Base-by-base conservation (phyloP, 225 moss, liverwort and hornwort genomes). In the Sphagnum contortum region DNA sequence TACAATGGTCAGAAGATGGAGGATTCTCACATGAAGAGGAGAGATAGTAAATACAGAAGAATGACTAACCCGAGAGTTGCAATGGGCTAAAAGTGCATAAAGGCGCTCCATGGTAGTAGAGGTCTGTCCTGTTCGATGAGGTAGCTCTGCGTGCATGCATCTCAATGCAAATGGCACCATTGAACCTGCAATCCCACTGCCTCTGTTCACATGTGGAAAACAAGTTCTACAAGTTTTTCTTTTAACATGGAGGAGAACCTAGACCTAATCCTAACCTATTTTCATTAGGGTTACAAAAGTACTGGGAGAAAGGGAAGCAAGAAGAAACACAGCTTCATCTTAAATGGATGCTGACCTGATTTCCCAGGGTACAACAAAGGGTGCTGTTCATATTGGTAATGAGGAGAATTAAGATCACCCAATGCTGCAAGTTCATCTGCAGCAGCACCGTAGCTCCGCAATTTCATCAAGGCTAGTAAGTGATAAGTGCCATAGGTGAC, bases 91-190 rank as follows among this genome's bases (percentile, higher is more conserved):
- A 14, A 98, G 93, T 49, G 86, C 85, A 74, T 98, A 98, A 12
- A 98, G 79, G 61, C 85, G 85, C 76, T 87, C 90, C 52, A 92
- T 64, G 45, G 93, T 87, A 6, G 68, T 77, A 8, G 81, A 73
- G 44, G 78, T 84, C 66, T 93, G 87, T 60, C 96, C 96, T 59
- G 86, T 83, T 64, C 93, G 85, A 81, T 93, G 91, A 9, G 96
- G 93, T 74, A 98, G 91, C 74, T 93, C 92, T 50, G 96, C 90
- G 66, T 88, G 89, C 79, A 93, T 85, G 93, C 90, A 93, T 64
- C 93, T 83, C 70, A 98, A 60, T 14, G 88, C 96, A 80, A 98
- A 98, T 12, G 96, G 96, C 52, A 93, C 89, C 89, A 98, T 98
- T 14, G 93, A 98, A 61, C 96, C 94, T 91, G 85, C 62, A 44